These are phyloP conservation scores for Urtica urens DNA, from an alignment of 306 rosid genomes.

Conservation along the genomic window DNA sequence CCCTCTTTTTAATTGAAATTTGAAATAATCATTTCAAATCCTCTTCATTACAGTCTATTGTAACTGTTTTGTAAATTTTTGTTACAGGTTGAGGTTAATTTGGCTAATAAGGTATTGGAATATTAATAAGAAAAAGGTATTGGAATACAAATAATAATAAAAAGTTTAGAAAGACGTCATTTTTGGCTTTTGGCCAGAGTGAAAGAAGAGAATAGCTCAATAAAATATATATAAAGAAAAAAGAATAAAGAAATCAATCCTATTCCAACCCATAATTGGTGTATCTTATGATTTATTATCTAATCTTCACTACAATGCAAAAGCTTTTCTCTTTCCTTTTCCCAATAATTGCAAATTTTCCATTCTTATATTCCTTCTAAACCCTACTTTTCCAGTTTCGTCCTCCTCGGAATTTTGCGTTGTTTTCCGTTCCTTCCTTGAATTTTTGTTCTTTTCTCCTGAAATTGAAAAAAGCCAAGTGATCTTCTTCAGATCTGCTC, in stretches of 20 bases:
- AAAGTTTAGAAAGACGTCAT: too few relatives aligned
- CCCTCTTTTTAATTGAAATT: too few relatives aligned
- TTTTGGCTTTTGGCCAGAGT: too few relatives aligned
- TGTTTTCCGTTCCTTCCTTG: constrained; percentile 9
- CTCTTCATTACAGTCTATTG: too few relatives aligned
- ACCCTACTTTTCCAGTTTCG: constrained; percentile 12
- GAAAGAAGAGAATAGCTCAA: too few relatives aligned
- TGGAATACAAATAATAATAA: too few relatives aligned
- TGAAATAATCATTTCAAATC: too few relatives aligned
- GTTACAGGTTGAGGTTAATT: too few relatives aligned
- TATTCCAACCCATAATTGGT: neutral
- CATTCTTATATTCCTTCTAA: constrained; percentile 6
- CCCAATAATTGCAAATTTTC: constrained; percentile 1
- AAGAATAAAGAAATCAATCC: neutral
- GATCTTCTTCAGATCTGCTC: constrained; percentile 12
- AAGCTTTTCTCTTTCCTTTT: neutral
- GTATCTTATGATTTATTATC: neutral
- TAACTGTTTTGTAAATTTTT: too few relatives aligned
- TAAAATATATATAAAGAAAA: neutral
- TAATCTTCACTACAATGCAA: neutral
- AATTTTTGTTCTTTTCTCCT: constrained; percentile 8
- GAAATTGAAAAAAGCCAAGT: constrained; percentile 3
- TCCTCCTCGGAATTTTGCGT: constrained; percentile 6
- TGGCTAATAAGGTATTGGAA: too few relatives aligned
- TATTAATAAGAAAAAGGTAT: too few relatives aligned